phyloP scores from a whole-genome alignment of 2,329 filamentous ascomycete species.

The Arthrobotrys pseudoclavata region DNA sequence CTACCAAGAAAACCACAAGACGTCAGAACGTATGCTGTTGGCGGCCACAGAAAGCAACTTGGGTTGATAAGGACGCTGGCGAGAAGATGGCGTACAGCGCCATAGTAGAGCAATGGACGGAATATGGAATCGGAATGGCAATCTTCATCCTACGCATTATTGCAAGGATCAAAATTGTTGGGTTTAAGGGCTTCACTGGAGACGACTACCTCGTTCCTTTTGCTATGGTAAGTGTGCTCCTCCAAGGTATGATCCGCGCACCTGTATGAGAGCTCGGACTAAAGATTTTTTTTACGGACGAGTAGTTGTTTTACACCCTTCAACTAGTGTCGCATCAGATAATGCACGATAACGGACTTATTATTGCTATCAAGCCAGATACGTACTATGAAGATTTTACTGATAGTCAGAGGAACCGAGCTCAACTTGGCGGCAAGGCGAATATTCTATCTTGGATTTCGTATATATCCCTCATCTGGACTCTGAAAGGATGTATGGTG shows the following conservation, averaged over 20 bases:
- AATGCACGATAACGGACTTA: slow-evolving; percentile 53
- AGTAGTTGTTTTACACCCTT: slow-evolving; percentile 51
- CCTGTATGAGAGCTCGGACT: not conserved
- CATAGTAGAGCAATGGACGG: slow-evolving; percentile 55
- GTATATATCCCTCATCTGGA: slow-evolving; percentile 58
- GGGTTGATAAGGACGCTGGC: slow-evolving; percentile 21
- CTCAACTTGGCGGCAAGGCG: slow-evolving; percentile 50
- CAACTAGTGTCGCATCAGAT: slow-evolving; percentile 53
- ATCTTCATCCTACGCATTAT: slow-evolving; percentile 49
- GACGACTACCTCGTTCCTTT: slow-evolving; percentile 58
- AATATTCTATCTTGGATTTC: slow-evolving; percentile 58
- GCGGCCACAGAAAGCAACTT: not conserved
- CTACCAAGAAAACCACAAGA: not conserved
- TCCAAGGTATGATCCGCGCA: not conserved
- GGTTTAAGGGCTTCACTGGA: slow-evolving; percentile 53
- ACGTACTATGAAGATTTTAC: slow-evolving; percentile 46
- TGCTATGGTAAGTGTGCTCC: slow-evolving; percentile 41
- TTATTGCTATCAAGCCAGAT: slow-evolving; percentile 50
- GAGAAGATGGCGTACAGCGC: slow-evolving; percentile 48
- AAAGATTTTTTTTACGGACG: not conserved
- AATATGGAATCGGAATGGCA: slow-evolving; percentile 52
- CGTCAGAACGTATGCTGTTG: not conserved
- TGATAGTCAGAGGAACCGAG: slow-evolving; percentile 14
- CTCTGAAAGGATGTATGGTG: slow-evolving; percentile 56
- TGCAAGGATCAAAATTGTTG: slow-evolving; percentile 54